phyloP scores from a whole-genome alignment of 495 filamentous ascomycete species.

The Hypoxylon intermedium region DNA sequence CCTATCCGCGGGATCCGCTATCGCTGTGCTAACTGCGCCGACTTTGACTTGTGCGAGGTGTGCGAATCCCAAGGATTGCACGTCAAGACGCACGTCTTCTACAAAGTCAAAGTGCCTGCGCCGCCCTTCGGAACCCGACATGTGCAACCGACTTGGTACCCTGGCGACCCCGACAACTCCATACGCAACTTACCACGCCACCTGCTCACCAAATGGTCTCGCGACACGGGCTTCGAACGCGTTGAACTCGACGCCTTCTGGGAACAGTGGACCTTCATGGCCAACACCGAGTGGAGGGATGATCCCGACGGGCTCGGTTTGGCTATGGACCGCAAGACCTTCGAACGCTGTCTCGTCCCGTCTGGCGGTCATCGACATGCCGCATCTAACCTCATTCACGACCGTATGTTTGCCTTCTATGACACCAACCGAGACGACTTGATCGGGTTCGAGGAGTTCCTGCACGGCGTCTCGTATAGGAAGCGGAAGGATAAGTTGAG shows the following conservation, averaged over 20 bases:
- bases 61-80: conserved; percentile 88
- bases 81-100: conserved; percentile 92
- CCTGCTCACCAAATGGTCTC: conserved; percentile 68
- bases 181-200: conserved; percentile 66
- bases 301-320: conserved; percentile 78
- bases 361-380: conserved; percentile 76
- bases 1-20: conserved; percentile 93
- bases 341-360: conserved; percentile 87
- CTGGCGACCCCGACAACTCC: conserved; percentile 76
- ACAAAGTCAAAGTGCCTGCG: conserved; percentile 70
- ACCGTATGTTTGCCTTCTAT: conserved; percentile 96
- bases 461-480: conserved; percentile 81
- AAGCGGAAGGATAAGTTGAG: conserved; percentile 76
- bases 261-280: conserved; percentile 95
- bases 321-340: conserved; percentile 89
- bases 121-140: conserved; percentile 60
- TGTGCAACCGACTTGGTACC: conserved; percentile 84
- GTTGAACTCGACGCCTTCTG: conserved; percentile 89
- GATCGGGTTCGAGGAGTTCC: conserved; percentile 93
- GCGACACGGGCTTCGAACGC: conserved; percentile 77
- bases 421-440: conserved; percentile 86
- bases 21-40: conserved; percentile 88
- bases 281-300: conserved; percentile 81
- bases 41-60: conserved; percentile 89
- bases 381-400: conserved; percentile 87